Evolutionary conservation across 2,329 filamentous ascomycete species (phyloP).

Genomic region (Alternaria incomplexa): DNA sequence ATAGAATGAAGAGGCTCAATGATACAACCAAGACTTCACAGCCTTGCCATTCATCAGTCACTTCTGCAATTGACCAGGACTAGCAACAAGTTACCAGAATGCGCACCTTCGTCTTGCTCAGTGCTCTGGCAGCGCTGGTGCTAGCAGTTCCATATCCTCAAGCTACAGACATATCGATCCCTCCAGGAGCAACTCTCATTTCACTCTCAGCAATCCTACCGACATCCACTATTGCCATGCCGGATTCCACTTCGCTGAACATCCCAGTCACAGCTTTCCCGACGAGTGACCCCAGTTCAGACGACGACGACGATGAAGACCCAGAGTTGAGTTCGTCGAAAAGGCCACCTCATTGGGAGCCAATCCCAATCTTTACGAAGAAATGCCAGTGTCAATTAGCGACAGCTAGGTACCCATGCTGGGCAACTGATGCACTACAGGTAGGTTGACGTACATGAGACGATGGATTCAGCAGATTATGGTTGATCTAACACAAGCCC

Average conservation of each 20-base stretch:
- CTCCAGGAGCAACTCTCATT: slow-evolving; percentile 5
- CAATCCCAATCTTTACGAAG: slow-evolving; percentile 62
- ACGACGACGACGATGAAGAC: slow-evolving; percentile 5
- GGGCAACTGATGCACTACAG: slow-evolving; percentile 37
- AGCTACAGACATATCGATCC: not conserved
- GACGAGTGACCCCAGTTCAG: slow-evolving; percentile 2
- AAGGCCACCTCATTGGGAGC: slow-evolving; percentile 61
- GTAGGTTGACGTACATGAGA: slow-evolving; percentile 18
- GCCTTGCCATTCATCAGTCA: not conserved
- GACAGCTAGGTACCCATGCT: slow-evolving; percentile 36
- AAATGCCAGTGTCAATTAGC: slow-evolving; percentile 50
- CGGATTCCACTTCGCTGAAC: slow-evolving; percentile 29
- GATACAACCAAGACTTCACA: slow-evolving; percentile 7
- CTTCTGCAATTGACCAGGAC: not conserved
- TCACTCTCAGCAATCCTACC: slow-evolving; percentile 10
- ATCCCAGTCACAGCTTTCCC: slow-evolving; percentile 24
- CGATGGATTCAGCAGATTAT: not conserved
- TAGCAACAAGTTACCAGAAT: slow-evolving; percentile 10
- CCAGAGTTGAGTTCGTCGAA: slow-evolving; percentile 3
- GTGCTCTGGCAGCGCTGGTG: slow-evolving; percentile 7
- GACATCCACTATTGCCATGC: slow-evolving; percentile 19
- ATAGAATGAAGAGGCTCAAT: slow-evolving; percentile 2
- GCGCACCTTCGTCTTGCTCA: slow-evolving; percentile 16
- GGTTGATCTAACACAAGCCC: slow-evolving; percentile 4
- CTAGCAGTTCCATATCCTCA: slow-evolving; percentile 18